Conservation (phyloP, 176 grass and related monocot genomes). For the Pontederia crassipes region DNA sequence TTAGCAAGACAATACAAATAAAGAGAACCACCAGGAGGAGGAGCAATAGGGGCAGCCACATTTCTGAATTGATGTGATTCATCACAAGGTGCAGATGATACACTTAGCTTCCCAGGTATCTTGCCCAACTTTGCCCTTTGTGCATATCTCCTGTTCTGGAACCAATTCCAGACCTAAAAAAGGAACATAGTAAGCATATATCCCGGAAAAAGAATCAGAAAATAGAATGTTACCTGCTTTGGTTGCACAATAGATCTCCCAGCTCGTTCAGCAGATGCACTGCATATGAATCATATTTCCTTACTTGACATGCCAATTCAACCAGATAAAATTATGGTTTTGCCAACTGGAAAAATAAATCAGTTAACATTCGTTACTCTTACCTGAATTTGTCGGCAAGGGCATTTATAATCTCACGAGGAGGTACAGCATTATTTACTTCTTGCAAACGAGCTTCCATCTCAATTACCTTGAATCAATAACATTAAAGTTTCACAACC, state of each 20-base stretch:
- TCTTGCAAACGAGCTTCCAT: slow-evolving; percentile 82
- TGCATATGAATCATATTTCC: slow-evolving; percentile 15
- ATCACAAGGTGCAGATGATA: slow-evolving; percentile 14
- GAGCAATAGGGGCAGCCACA: slow-evolving; percentile 23
- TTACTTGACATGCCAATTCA: slow-evolving; percentile 12
- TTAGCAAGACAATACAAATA: slow-evolving; percentile 3
- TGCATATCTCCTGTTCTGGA: slow-evolving; percentile 94
- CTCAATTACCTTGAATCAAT: slow-evolving; percentile 39
- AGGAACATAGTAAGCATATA: neutral
- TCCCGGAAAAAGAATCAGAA: neutral
- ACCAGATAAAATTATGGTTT: neutral
- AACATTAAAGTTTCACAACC: too few relatives aligned
- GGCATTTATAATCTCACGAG: slow-evolving; percentile 37
- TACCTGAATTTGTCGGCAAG: slow-evolving; percentile 87
- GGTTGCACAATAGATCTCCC: slow-evolving; percentile 71
- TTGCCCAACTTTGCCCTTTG: slow-evolving; percentile 59
- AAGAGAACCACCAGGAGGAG: slow-evolving; percentile 46
- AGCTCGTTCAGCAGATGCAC: slow-evolving; percentile 47
- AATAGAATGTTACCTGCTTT: slow-evolving; percentile 46
- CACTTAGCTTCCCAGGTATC: slow-evolving; percentile 23
- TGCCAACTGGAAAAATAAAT: slow-evolving; percentile 1
- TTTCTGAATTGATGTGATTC: slow-evolving; percentile 17
- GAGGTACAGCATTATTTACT: slow-evolving; percentile 61
- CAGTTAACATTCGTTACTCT: neutral
- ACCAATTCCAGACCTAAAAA: slow-evolving; percentile 97